Conservation (phyloP, 2,329 filamentous ascomycete species). For the Emergomyces africanus region DNA sequence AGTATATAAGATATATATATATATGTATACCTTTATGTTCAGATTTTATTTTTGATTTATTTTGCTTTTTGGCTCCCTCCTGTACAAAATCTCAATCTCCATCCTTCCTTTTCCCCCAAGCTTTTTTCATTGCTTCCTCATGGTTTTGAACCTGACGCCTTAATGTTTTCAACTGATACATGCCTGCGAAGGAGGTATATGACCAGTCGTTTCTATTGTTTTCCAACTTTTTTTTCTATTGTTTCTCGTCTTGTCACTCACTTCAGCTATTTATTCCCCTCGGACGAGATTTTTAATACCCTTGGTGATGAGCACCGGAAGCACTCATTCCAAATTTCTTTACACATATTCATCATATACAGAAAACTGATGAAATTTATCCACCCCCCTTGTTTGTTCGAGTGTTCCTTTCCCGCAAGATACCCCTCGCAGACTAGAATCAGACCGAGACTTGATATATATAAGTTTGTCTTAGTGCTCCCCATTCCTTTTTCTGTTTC, state of each 20-base stretch:
- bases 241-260: background rate
- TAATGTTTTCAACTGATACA: background rate
- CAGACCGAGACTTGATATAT: conserved; percentile 1
- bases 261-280: background rate
- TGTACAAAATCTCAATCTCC: background rate
- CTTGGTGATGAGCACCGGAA: background rate
- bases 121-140: background rate
- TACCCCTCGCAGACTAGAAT: conserved; percentile 1
- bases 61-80: background rate
- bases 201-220: background rate
- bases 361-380: background rate
- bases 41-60: no score
- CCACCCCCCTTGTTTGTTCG: background rate
- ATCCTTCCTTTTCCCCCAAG: background rate
- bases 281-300: background rate
- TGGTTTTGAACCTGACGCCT: background rate
- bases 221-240: background rate
- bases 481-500: background rate
- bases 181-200: background rate
- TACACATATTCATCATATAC: background rate
- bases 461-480: background rate
- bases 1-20: background rate
- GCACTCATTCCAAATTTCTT: background rate
- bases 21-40: background rate
- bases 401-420: background rate